Base-by-base conservation (phyloP, 768 basidiomycete genomes). In the Amyloporia xantha region DNA sequence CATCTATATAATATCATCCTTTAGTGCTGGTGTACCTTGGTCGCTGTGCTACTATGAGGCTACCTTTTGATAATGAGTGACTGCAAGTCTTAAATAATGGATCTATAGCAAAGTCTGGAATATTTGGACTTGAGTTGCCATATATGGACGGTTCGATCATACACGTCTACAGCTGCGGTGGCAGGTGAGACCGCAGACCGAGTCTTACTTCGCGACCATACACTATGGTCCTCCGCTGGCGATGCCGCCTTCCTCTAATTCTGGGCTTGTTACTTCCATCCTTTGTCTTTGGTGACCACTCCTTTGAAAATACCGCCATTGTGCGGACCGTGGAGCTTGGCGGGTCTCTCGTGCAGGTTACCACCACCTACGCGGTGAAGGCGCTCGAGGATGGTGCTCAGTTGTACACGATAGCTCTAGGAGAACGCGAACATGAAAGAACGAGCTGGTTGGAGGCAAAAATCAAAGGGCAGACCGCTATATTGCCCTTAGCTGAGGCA, bases 311-410 rank as follows among this genome's bases (percentile, higher is more conserved):
- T 58, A 90, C 86, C 19, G 89, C 86, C 54, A 77, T 98, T 52
- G 88, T 93, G 26, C 85, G 91, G 59, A 83, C 87, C 4, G 74
- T 92, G 51, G 94, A 96, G 59, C 86, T 96, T 20, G 91, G 86
- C 28, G 94, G 94, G 44, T 76, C 93, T 17, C 76, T 91, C 20
- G 86, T 91, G 48, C 84, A 86, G 71, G 81, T 93, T 73, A 88
- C 82, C 47, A 95, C 93, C 40, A 88, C 91, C 41, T 96, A 86
- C 67, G 82, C 86, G 17, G 79, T 91, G 63, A 87, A 81, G 62
- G 79, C 88, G 30, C 75, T 86, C 38, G 74, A 79, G 54, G 71
- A 78, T 51, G 75, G 71, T 27, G 74, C 81, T 17, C 73, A 73
- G 26, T 70, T 75, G 40, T 92, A 92, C 62, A 79, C 82, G 42